Conservation (phyloP, 1,284 basidiomycete species). For the Coriolopsis trogii region DNA sequence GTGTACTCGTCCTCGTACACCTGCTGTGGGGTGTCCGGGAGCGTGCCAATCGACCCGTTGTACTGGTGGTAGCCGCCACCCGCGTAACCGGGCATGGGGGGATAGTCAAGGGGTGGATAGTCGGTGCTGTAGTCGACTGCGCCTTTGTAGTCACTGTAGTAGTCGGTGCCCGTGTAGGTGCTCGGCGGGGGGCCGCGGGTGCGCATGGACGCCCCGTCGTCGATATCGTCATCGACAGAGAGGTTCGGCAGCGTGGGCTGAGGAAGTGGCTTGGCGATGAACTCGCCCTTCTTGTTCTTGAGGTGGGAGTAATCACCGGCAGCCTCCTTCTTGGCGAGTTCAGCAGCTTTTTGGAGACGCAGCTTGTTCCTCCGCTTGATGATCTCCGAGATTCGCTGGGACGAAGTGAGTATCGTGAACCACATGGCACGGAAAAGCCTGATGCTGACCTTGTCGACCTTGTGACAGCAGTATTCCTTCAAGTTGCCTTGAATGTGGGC, state of each 20-base stretch:
- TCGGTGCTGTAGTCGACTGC: conserved; percentile 32
- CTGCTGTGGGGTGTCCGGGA: conserved; percentile 52
- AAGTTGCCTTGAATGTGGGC: conserved; percentile 96
- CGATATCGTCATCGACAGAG: conserved; percentile 77
- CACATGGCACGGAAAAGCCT: background rate
- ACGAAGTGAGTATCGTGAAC: background rate
- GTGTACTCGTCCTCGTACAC: conserved; percentile 68
- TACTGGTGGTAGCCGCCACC: conserved; percentile 51
- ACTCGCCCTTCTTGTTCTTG: conserved; percentile 91
- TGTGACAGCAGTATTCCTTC: conserved; percentile 99
- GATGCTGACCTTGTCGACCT: conserved; percentile 86
- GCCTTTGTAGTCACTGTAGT: conserved; percentile 57
- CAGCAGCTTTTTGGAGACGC: conserved; percentile 81
- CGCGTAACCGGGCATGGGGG: conserved; percentile 63
- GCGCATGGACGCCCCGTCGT: conserved; percentile 61
- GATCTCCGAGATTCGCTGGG: conserved; percentile 86
- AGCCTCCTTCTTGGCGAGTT: conserved; percentile 89
- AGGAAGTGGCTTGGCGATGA: conserved; percentile 82
- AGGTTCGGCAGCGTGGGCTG: conserved; percentile 96
- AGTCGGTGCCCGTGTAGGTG: conserved; percentile 41
- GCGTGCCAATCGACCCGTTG: conserved; percentile 56
- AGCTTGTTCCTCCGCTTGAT: conserved; percentile 92
- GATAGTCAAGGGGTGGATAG: conserved; percentile 46
- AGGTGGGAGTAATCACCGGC: conserved; percentile 88
- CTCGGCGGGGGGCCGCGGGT: conserved; percentile 60